Conservation (phyloP, 2,329 filamentous ascomycete species). For the Harringtonia aguacate region DNA sequence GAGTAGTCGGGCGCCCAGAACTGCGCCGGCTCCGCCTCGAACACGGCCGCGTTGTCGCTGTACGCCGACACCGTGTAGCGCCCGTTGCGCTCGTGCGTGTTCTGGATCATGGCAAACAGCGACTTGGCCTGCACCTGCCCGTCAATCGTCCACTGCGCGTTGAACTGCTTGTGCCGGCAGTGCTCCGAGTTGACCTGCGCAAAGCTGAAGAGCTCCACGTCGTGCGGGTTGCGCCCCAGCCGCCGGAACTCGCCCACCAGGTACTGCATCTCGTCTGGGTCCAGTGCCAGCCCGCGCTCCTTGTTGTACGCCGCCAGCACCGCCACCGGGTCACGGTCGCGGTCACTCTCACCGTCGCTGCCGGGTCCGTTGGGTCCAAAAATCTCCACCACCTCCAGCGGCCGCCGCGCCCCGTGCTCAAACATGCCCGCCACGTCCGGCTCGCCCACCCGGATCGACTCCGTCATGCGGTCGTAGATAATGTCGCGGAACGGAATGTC, state of each 20-base stretch:
- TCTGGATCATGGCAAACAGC: slow-evolving; percentile 92
- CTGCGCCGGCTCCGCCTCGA: slow-evolving; percentile 59
- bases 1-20: slow-evolving; percentile 84
- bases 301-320: slow-evolving; percentile 76
- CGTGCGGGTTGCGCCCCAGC: slow-evolving; percentile 59
- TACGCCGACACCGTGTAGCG: slow-evolving; percentile 88
- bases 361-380: too few relatives aligned
- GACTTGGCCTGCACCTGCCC: slow-evolving; percentile 68
- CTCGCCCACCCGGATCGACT: slow-evolving; percentile 53
- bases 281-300: slow-evolving; percentile 73
- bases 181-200: slow-evolving; percentile 98
- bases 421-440: slow-evolving; percentile 68
- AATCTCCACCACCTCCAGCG: slow-evolving; percentile 67
- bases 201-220: slow-evolving; percentile 98
- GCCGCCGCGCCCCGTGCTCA: slow-evolving; percentile 48
- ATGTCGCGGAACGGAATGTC: slow-evolving; percentile 50
- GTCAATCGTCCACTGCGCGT: slow-evolving; percentile 92
- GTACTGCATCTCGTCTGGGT: slow-evolving; percentile 85
- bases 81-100: slow-evolving; percentile 78
- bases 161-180: slow-evolving; percentile 81
- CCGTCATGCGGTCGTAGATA: slow-evolving; percentile 92
- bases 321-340: slow-evolving; percentile 44
- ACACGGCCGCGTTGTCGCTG: slow-evolving; percentile 94
- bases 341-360: too few relatives aligned
- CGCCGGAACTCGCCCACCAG: slow-evolving; percentile 73